These are phyloP conservation scores for Prunus fruticosa DNA, from an alignment of 306 rosid genomes.

Conservation along the genomic window DNA sequence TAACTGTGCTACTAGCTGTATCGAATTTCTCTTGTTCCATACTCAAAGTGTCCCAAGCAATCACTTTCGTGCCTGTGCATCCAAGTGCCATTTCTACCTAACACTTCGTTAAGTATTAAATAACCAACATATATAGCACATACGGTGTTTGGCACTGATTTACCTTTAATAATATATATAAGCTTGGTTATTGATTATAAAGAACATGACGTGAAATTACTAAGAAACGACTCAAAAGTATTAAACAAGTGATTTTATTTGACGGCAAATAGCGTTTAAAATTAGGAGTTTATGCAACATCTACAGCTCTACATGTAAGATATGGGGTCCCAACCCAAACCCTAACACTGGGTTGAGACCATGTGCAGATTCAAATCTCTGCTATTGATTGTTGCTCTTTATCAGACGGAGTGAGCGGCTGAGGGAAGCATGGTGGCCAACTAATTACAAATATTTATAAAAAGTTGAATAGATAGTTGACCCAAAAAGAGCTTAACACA, in stretches of 20 bases:
- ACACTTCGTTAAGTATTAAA: constrained; percentile 16
- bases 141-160: too few species aligned
- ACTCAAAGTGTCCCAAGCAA: constrained; percentile 52
- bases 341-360: constrained; percentile 24
- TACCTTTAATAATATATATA: too few species aligned
- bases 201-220: too few species aligned
- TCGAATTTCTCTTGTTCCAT: constrained; percentile 56
- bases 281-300: not conserved
- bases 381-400: constrained; percentile 5
- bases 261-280: too few species aligned
- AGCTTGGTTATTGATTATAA: too few species aligned
- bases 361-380: constrained; percentile 33
- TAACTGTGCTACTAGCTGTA: constrained; percentile 14
- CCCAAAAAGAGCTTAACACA: not conserved
- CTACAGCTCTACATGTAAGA: not conserved
- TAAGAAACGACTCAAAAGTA: too few species aligned
- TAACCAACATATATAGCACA: not conserved
- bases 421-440: not conserved
- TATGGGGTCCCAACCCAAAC: constrained; percentile 14
- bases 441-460: not conserved
- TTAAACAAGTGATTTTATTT: too few species aligned
- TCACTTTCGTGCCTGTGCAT: constrained; percentile 32
- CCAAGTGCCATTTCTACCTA: constrained; percentile 42
- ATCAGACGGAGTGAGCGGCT: not conserved
- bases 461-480: not conserved